phyloP scores from a whole-genome alignment of 2,329 filamentous ascomycete species.

The Exophiala oligosperma region DNA sequence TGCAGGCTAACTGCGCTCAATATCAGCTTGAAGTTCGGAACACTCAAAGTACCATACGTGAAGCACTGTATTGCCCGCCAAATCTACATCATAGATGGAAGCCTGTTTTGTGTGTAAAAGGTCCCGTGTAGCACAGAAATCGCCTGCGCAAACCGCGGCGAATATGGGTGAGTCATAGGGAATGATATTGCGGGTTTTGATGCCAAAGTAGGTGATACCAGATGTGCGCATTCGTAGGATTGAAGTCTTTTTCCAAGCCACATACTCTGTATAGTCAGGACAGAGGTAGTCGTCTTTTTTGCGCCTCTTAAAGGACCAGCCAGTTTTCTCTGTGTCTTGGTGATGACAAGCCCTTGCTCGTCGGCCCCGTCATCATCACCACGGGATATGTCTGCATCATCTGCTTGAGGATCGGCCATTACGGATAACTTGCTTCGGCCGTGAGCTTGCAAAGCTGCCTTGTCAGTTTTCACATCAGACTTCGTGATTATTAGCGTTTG shows the following conservation, averaged over 20 bases:
- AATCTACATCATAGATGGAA: conserved; percentile 4
- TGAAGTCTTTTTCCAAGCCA: conserved; percentile 6
- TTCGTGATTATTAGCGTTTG: conserved; percentile 1
- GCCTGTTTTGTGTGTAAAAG: conserved; percentile 2
- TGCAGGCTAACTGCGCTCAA: not conserved
- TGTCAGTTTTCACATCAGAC: not conserved
- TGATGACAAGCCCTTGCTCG: no score
- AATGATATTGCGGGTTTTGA: conserved; percentile 1
- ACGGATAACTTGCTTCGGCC: no score
- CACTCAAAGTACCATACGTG: not conserved
- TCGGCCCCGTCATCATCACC: not conserved
- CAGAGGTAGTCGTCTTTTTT: not conserved
- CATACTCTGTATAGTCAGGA: conserved; percentile 7
- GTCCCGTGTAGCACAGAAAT: not conserved
- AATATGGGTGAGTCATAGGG: not conserved
- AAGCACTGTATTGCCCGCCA: not conserved
- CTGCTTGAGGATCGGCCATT: not conserved
- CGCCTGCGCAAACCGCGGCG: not conserved
- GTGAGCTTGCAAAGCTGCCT: no score
- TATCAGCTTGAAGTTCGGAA: not conserved
- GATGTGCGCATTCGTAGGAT: not conserved
- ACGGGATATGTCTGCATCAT: not conserved
- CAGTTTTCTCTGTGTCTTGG: no score
- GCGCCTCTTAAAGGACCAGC: not conserved
- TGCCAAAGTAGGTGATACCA: not conserved